These are phyloP conservation scores for Periconia digitata DNA, from an alignment of 2,329 filamentous ascomycete species.

Conservation along the genomic window DNA sequence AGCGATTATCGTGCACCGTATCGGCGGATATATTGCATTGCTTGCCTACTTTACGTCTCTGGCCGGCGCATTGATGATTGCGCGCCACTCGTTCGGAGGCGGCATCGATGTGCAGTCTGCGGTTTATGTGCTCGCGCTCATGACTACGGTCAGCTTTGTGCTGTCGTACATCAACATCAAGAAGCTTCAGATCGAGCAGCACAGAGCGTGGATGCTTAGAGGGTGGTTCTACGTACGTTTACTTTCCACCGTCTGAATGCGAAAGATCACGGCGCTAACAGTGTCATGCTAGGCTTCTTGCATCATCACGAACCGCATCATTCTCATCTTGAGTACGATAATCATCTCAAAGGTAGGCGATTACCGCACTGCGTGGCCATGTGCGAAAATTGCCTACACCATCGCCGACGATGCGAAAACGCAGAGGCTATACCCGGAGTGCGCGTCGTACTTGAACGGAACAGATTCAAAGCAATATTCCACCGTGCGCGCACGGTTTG, in stretches of 20 bases:
- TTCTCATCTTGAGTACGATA: conserved; percentile 47
- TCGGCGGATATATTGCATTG: conserved; percentile 61
- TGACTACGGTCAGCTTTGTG: conserved; percentile 47
- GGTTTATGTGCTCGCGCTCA: conserved; percentile 48
- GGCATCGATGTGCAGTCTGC: conserved; percentile 52
- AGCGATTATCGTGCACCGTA: conserved; percentile 57
- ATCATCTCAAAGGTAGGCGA: conserved; percentile 41
- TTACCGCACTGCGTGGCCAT: conserved; percentile 47
- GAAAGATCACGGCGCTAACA: too few species aligned
- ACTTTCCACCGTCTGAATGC: too few species aligned
- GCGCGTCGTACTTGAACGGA: conserved; percentile 45
- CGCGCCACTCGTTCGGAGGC: conserved; percentile 57
- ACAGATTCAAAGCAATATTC: conserved; percentile 21
- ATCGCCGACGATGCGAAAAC: conserved; percentile 9
- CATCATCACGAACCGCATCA: conserved; percentile 57
- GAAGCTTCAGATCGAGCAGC: conserved; percentile 55
- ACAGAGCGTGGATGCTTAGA: conserved; percentile 35
- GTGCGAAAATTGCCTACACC: conserved; percentile 53
- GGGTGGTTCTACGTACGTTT: conserved; percentile 32
- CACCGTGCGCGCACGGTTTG: conserved; percentile 29
- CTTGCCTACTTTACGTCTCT: conserved; percentile 52
- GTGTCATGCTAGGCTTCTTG: conserved; percentile 44
- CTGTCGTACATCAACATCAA: conserved; percentile 61
- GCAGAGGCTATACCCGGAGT: conserved; percentile 47
- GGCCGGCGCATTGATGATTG: conserved; percentile 57